Percentiles rank a stretch among this genome's conserved stretches.
Conservation (phyloP, 225 moss, liverwort and hornwort genomes). For the Pseudoscleropodium purum region DNA sequence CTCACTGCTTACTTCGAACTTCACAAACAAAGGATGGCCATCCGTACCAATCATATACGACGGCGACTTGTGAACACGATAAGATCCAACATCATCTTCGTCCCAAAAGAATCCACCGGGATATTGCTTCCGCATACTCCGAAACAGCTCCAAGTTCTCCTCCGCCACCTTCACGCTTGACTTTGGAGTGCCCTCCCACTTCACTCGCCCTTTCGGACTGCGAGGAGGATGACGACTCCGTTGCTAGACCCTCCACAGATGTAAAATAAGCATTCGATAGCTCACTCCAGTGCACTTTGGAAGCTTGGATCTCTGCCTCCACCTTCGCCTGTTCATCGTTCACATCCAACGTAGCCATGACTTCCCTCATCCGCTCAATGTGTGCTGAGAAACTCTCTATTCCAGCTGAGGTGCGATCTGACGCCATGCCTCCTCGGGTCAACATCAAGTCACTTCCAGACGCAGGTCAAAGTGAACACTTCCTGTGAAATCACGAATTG, state of each 20-base stretch:
- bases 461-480: neutral
- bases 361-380: neutral
- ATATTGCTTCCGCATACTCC: neutral
- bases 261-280: neutral
- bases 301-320: neutral
- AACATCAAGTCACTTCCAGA: neutral
- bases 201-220: neutral
- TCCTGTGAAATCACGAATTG: neutral
- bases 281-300: neutral
- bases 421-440: neutral
- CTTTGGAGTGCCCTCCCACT: neutral
- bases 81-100: neutral
- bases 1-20: neutral
- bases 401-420: neutral
- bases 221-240: neutral
- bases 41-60: fast-evolving
- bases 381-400: neutral
- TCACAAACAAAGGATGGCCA: fast-evolving
- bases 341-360: neutral
- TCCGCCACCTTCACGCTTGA: neutral
- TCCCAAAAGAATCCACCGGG: neutral
- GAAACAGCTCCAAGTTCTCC: neutral
- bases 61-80: neutral
- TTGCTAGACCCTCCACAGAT: neutral
- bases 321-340: neutral